These are phyloP conservation scores for Saccharata proteae DNA, from an alignment of 2,329 filamentous ascomycete genomes.

Conservation along the genomic window DNA sequence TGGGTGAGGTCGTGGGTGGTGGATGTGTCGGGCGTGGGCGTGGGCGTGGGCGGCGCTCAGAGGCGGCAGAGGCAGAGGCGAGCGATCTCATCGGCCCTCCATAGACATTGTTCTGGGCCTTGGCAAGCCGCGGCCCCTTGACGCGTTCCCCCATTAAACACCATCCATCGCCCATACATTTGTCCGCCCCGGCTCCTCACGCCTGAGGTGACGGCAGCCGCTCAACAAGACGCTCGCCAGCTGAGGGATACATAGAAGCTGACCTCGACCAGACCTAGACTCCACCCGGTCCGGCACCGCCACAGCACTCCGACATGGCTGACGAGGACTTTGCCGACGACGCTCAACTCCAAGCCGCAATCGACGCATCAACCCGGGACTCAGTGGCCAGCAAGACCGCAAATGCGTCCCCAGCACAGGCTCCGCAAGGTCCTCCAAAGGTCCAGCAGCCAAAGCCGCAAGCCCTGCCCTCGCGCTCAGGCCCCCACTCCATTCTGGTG, in stretches of 20 bases:
- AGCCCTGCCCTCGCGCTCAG: conserved; percentile 54
- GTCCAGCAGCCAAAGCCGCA: conserved; percentile 84
- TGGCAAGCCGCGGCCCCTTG: not conserved
- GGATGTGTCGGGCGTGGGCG: not conserved
- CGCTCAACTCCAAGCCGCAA: not conserved
- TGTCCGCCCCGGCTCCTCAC: no score
- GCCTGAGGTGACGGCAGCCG: no score
- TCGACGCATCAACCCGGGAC: not conserved
- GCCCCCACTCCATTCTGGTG: conserved; percentile 72
- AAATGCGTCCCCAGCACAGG: no score
- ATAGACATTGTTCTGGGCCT: not conserved
- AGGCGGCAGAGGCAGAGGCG: not conserved
- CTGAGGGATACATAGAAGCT: no score
- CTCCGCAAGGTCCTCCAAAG: no score
- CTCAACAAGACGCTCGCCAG: no score
- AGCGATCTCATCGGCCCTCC: not conserved
- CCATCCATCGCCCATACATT: no score
- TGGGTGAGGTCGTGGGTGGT: conserved; percentile 1
- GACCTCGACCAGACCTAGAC: no score
- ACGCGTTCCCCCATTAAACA: not conserved
- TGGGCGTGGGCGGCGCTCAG: not conserved
- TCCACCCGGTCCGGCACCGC: no score
- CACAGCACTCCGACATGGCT: no score
- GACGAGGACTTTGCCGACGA: no score
- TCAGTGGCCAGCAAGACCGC: no score